Conservation (phyloP, 805 yeast species). For the Pichia pseudocactophila region DNA sequence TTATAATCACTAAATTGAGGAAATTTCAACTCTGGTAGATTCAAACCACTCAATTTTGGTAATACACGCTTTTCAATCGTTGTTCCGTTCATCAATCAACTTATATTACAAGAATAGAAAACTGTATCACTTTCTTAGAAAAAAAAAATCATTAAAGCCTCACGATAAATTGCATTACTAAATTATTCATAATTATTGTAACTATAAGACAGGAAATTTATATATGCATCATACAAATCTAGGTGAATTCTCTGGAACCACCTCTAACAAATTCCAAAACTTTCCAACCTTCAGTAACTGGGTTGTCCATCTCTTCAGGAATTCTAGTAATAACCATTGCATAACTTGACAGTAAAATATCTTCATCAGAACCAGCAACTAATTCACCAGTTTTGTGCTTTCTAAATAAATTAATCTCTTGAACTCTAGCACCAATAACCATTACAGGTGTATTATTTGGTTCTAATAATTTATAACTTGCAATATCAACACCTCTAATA, state of each 20-base stretch:
- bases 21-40: neutral
- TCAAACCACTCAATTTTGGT: neutral
- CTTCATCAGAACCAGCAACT: conserved; percentile 93
- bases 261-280: conserved; percentile 91
- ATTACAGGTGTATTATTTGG: conserved; percentile 90
- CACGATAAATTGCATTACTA: no score
- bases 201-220: conserved; percentile 5
- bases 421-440: conserved; percentile 93
- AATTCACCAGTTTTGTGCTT: conserved; percentile 87
- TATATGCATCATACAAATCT: conserved; percentile 8
- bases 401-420: conserved; percentile 85
- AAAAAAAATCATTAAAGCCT: no score
- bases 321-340: conserved; percentile 92
- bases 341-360: conserved; percentile 85
- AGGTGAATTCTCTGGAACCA: conserved; percentile 76
- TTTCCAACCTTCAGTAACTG: conserved; percentile 96
- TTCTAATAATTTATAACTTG: conserved; percentile 77
- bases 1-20: conserved; percentile 13
- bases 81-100: no score
- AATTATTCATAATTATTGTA: neutral
- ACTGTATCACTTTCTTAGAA: no score
- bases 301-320: conserved; percentile 84
- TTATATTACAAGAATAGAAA: no score
- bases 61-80: no score
- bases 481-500: conserved; percentile 89